Base-by-base conservation (phyloP, 257 asterid species). In the Cordia subcordata region DNA sequence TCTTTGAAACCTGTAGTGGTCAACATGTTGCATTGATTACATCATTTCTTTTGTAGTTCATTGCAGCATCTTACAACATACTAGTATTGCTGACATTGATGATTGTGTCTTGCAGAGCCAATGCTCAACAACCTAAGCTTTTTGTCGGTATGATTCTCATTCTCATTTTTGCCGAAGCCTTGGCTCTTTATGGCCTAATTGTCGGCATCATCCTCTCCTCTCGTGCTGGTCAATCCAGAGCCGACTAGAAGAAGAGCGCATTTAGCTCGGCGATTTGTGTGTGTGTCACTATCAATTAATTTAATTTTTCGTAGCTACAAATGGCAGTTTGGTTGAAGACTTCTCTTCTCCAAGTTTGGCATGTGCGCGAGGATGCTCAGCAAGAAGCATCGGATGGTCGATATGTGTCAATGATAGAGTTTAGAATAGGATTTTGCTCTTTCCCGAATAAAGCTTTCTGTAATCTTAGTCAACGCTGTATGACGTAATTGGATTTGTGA, bases 181-280 rank as follows among this genome's bases (percentile, higher is more conserved):
- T 86, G 76, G 91, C 95, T 45, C 91, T 86, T 11, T 83, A 83
- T 15, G 92, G 95, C 40, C 92, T 83, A 62, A 86, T 86, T 70
- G 92, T 86, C 17, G 95, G 95, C n/a, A 86, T 86, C 77, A 86
- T 86, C 74, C 95, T 86, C 52, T 86, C 95, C 63, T 86, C 95
- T 27, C 95, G 92, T 17, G 95, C 92, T 74, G 89, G 95, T 55
- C 95, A 86, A 75, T 86, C 95, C 56, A 79, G 95, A 76, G 95
- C 92, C 58, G 95, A 86, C 55, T 86, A 81, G 75, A 70, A 50
- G 66, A 71, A 49, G 53, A 64, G 27, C n/a, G n/a, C 53, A n/a
- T 39, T 13, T 12, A 32, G 58, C 62, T 60, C 39, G 40, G 32
- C 68, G 51, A 47, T 45, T 70, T 68, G 53, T 54, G 61, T 64